phyloP scores from a whole-genome alignment of 1,284 basidiomycete species.

The Malassezia equina region DNA sequence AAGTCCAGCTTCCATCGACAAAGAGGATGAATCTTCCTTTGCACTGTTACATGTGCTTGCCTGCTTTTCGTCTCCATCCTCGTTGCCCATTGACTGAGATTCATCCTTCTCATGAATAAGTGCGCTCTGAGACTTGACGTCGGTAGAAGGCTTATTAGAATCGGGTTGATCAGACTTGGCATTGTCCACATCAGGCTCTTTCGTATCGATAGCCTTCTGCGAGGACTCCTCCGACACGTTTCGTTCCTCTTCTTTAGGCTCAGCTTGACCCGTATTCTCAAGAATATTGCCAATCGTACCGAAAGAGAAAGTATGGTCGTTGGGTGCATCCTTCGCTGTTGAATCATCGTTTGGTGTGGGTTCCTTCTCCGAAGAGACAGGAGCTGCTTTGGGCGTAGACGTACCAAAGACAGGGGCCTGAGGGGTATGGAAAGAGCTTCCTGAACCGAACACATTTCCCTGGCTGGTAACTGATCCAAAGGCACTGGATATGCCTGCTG shows the following conservation, averaged over 20 bases:
- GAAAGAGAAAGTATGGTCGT: slow-evolving; percentile 22
- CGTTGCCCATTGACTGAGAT: background rate
- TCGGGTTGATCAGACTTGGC: background rate
- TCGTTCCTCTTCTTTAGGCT: background rate
- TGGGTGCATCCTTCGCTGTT: background rate
- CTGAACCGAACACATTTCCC: slow-evolving; percentile 15
- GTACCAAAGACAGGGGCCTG: slow-evolving; percentile 3
- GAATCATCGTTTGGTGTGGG: background rate
- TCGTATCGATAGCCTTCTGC: background rate
- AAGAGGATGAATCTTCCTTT: background rate
- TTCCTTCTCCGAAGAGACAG: background rate
- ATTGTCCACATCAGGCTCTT: background rate
- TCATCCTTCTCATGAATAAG: background rate
- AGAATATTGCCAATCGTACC: slow-evolving; percentile 19
- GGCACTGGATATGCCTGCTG: slow-evolving; percentile 15
- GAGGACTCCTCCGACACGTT: background rate
- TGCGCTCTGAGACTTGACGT: background rate
- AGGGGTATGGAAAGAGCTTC: background rate
- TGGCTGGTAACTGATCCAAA: background rate
- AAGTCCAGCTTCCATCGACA: background rate
- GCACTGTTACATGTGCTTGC: background rate
- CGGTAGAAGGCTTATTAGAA: background rate
- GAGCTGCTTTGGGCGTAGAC: background rate
- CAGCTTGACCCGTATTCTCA: background rate
- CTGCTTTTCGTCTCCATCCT: background rate